Evolutionary conservation across 106 monocot species (phyloP), one percentile per base, ranked within the genome.

Genomic region (Dendrobium catenatum): DNA sequence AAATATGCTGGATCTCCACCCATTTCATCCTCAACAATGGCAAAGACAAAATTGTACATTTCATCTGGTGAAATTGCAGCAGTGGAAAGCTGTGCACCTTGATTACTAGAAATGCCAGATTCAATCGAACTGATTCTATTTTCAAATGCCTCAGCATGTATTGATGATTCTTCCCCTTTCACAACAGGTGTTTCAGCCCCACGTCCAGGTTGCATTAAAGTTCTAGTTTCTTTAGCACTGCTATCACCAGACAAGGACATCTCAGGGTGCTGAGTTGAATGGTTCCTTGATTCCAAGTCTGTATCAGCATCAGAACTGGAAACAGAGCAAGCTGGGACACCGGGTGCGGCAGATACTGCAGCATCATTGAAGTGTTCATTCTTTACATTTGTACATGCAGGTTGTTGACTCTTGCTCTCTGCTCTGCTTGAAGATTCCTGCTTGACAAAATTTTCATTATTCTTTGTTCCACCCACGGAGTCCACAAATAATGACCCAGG

Each of bases 51-150:
- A 68, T 86, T 77, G 82, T 85, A 93, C 83, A 99, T 86, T 82
- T 99, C 98, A 83, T 88, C 87, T 6, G 93, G 98, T 67, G 98
- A 95, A 87, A 95, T 90, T 78, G 88, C 87, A 22, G 86, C 88
- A 79, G 77, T 87, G 27, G 81, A 55, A 64, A 58, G 22, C 59
- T 85, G 82, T 73, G 91, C 73, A 76, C 44, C 86, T 48, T 81
- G 46, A 37, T 80, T 70, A 42, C 77, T 67, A 67, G 85, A 82
- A 84, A 75, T 76, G 82, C 58, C 73, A 72, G 87, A 51, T 82
- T 81, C 81, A 43, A 79, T 76, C 55, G 48, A 56, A 81, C 43
- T 78, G 72, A 55, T 79, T 76, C 68, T 72, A 76, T 81, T 79
- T 51, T 80, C 49, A 9, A 72, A 80, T 42, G 55, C 29, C 81